Evolutionary conservation across 306 rosid species (phyloP).

Genomic region (Quercus rubra): DNA sequence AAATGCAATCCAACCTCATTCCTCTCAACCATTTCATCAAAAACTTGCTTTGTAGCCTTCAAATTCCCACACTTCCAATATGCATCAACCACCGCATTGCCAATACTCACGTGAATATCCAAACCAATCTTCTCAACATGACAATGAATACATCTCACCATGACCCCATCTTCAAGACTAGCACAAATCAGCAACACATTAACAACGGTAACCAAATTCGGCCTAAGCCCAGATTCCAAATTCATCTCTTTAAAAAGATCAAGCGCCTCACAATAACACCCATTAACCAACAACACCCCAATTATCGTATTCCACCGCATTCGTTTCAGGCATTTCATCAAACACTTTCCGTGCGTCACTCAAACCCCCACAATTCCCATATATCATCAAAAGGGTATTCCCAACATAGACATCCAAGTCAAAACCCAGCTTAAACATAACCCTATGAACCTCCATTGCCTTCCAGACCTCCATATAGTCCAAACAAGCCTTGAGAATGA

Average conservation of each 20-base stretch:
- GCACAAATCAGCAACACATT: constrained; percentile 64
- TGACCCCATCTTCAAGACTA: constrained; percentile 38
- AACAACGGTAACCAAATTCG: constrained; percentile 57
- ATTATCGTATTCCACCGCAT: constrained; percentile 73
- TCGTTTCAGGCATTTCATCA: constrained; percentile 74
- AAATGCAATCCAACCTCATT: constrained; percentile 82
- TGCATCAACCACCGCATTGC: constrained; percentile 71
- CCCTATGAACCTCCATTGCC: constrained; percentile 76
- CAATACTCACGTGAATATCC: constrained; percentile 43
- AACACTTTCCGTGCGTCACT: constrained; percentile 48
- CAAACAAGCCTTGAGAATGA: constrained; percentile 67
- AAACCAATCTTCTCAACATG: constrained; percentile 69
- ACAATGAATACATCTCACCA: constrained; percentile 56
- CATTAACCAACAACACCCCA: constrained; percentile 57
- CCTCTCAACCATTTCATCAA: constrained; percentile 57
- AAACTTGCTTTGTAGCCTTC: constrained; percentile 56
- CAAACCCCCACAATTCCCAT: constrained; percentile 50
- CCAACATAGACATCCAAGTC: constrained; percentile 68
- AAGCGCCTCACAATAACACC: constrained; percentile 37
- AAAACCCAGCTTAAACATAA: constrained; percentile 59
- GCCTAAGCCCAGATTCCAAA: constrained; percentile 29
- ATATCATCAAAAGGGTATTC: constrained; percentile 62
- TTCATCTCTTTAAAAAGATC: constrained; percentile 33
- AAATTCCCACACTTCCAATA: constrained; percentile 73
- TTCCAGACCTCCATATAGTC: constrained; percentile 43